Evolutionary conservation across 208 protist species (phyloP).

Genomic region (Porcisia deanei): DNA sequence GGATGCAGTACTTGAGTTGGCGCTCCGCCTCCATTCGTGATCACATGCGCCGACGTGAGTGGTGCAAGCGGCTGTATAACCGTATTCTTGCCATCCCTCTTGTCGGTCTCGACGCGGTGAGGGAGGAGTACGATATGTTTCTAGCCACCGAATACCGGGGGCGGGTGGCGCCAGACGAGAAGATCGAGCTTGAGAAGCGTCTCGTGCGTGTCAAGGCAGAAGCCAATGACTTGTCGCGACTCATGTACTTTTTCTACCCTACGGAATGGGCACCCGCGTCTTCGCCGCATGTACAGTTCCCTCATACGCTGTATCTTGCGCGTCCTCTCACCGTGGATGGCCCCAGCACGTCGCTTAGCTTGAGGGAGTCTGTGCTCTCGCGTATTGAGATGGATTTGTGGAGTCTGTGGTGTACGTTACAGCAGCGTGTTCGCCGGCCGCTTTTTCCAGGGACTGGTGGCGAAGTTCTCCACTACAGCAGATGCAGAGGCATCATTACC

Average conservation of each 20-base stretch:
- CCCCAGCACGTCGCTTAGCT: constrained; percentile 8
- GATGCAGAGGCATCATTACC: constrained; percentile 47
- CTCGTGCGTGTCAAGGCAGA: constrained; percentile 45
- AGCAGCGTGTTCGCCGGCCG: constrained; percentile 38
- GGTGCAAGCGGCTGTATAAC: constrained; percentile 63
- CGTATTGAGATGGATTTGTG: constrained; percentile 64
- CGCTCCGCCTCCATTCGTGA: constrained; percentile 49
- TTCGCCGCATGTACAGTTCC: constrained; percentile 20
- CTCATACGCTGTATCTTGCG: constrained; percentile 46
- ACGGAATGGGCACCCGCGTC: constrained; percentile 29
- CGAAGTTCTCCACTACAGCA: constrained; percentile 54
- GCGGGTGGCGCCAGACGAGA: constrained; percentile 55
- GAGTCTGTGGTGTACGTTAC: constrained; percentile 53
- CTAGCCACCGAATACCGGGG: constrained; percentile 58
- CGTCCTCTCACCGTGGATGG: constrained; percentile 39
- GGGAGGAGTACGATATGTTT: constrained; percentile 81
- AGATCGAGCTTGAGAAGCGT: constrained; percentile 49
- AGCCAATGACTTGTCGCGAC: constrained; percentile 36
- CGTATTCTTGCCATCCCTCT: constrained; percentile 77
- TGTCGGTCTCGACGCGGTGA: constrained; percentile 59
- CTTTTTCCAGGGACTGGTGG: constrained; percentile 39
- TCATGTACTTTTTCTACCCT: constrained; percentile 39
- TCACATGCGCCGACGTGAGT: constrained; percentile 47
- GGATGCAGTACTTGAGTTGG: constrained; percentile 71
- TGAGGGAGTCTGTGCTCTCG: constrained; percentile 29